phyloP scores from a whole-genome alignment of 2,329 filamentous ascomycete genomes.

The Fusarium algeriense region DNA sequence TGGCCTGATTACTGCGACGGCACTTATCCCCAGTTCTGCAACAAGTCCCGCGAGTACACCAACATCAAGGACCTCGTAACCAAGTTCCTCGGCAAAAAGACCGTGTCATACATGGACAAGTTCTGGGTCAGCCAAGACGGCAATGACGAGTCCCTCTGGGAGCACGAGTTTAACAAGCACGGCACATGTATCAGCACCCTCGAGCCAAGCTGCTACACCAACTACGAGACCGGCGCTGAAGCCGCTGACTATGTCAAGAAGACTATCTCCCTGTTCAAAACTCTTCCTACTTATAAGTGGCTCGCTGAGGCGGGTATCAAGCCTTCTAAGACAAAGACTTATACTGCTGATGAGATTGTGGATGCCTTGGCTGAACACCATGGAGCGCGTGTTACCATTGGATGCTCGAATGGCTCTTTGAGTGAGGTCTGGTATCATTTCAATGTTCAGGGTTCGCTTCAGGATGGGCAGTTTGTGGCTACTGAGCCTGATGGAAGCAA shows the following conservation, averaged over 20 bases:
- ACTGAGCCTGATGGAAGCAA: constrained; percentile 67
- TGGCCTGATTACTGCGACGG: constrained; percentile 78
- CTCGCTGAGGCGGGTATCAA: constrained; percentile 71
- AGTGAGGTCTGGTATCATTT: constrained; percentile 73
- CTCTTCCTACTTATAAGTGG: constrained; percentile 72
- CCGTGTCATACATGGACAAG: constrained; percentile 74
- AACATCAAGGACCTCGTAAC: constrained; percentile 75
- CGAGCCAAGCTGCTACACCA: constrained; percentile 73
- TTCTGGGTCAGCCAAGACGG: constrained; percentile 80
- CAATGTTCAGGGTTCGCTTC: constrained; percentile 69
- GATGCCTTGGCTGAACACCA: constrained; percentile 66
- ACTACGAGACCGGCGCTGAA: constrained; percentile 72
- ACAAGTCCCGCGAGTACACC: constrained; percentile 69
- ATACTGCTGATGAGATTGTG: constrained; percentile 70
- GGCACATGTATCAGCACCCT: constrained; percentile 80
- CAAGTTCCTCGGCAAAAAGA: constrained; percentile 62
- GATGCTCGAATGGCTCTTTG: constrained; percentile 63
- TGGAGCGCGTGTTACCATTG: constrained; percentile 68
- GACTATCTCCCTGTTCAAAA: constrained; percentile 74
- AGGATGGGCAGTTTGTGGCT: constrained; percentile 71
- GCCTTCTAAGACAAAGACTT: constrained; percentile 67
- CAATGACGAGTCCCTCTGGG: constrained; percentile 75
- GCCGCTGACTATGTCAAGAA: constrained; percentile 77
- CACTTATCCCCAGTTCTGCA: constrained; percentile 76
- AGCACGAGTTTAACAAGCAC: constrained; percentile 82